Percentiles rank a stretch among this genome's conserved stretches.
Conservation (phyloP, 1,139 yeast genomes). For the Yamadazyma trypodendri region DNA sequence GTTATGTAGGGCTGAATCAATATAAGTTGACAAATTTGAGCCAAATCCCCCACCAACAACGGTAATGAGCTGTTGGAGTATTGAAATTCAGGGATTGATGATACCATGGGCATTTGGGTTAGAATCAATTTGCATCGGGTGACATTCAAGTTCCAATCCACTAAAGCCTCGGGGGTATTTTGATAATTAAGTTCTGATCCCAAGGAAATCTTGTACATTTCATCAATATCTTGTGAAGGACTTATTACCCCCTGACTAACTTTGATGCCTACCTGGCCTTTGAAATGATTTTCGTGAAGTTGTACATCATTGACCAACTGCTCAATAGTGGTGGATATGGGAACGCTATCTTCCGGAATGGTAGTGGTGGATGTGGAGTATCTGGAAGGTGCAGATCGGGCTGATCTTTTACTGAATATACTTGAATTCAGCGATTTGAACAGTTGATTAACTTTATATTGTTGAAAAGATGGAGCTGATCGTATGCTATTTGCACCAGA, state of each 20-base stretch:
- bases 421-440: constrained; percentile 34
- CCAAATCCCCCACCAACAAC: constrained; percentile 45
- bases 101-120: constrained; percentile 38
- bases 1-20: constrained; percentile 42
- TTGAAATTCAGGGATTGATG: constrained; percentile 37
- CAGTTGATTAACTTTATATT: constrained; percentile 14
- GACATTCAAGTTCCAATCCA: constrained; percentile 51
- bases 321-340: constrained; percentile 43
- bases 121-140: constrained; percentile 45
- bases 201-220: constrained; percentile 37
- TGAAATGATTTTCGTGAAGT: constrained; percentile 37
- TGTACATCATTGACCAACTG: constrained; percentile 45
- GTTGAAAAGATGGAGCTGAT: constrained; percentile 20
- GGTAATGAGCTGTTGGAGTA: constrained; percentile 38
- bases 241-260: constrained; percentile 5
- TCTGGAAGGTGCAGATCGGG: constrained; percentile 45
- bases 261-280: constrained; percentile 16
- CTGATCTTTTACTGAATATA: constrained; percentile 38
- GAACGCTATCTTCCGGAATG: constrained; percentile 49
- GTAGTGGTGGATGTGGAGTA: constrained; percentile 46
- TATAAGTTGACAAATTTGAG: constrained; percentile 39
- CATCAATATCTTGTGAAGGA: constrained; percentile 22
- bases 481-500: constrained; percentile 16
- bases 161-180: constrained; percentile 37
- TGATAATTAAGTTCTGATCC: constrained; percentile 44